Percentiles rank a stretch among this genome's conserved stretches.
These are phyloP conservation scores for Alisma plantagoaquatica DNA, from an alignment of 106 monocot species.

Conservation along the genomic window DNA sequence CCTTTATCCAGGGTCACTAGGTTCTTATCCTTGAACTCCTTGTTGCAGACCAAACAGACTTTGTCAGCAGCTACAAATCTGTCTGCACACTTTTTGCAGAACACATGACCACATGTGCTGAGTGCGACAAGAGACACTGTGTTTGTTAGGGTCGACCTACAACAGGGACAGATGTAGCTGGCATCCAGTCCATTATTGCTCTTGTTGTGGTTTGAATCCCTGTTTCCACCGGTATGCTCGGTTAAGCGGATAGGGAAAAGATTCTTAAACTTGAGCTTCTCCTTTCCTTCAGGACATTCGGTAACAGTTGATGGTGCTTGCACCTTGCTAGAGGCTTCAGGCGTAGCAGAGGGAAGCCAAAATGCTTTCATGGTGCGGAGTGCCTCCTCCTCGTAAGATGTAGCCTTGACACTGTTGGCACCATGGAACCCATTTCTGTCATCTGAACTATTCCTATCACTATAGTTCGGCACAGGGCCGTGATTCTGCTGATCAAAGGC, in stretches of 20 bases:
- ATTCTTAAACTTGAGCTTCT: constrained; percentile 80
- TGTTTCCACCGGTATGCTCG: constrained; percentile 21
- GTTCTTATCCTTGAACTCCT: constrained; percentile 61
- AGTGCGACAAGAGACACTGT: constrained; percentile 62
- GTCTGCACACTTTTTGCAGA: constrained; percentile 84
- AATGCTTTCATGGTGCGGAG: constrained; percentile 98
- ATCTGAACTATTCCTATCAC: constrained; percentile 19
- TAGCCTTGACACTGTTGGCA: constrained; percentile 89
- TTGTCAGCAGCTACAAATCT: constrained; percentile 63
- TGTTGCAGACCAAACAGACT: constrained; percentile 71
- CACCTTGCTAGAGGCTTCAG: constrained; percentile 59
- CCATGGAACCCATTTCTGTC: constrained; percentile 76
- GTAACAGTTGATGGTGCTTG: constrained; percentile 61
- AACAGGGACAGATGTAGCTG: constrained; percentile 77
- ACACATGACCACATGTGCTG: constrained; percentile 89
- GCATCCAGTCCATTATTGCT: constrained; percentile 27
- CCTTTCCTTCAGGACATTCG: constrained; percentile 80
- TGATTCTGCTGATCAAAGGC: constrained; percentile 96
- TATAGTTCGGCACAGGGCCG: constrained; percentile 71
- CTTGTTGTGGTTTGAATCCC: constrained; percentile 7
- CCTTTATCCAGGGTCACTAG: constrained; percentile 73
- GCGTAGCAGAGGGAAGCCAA: constrained; percentile 99
- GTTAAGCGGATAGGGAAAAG: constrained; percentile 74
- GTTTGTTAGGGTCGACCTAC: constrained; percentile 84
- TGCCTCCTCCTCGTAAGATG: constrained; percentile 94